Evolutionary conservation across 1,139 yeast species (phyloP), one percentile per base, ranked within the genome.

Genomic region (Geotrichum reessii): DNA sequence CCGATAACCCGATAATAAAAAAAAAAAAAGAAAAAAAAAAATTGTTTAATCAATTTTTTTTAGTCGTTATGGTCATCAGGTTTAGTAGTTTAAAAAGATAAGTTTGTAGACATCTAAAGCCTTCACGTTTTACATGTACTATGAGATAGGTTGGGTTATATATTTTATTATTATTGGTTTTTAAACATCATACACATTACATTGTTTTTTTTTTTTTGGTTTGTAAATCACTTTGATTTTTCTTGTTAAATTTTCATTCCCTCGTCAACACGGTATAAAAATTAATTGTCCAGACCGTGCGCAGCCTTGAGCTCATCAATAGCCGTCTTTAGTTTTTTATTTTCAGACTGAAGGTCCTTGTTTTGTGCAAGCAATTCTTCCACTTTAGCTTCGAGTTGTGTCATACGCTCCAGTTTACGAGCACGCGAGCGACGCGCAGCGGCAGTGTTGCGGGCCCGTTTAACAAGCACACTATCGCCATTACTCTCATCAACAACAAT

Each of bases 381-480:
- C 60, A 92, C 95, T 71, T 82, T 83, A 37, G 75, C 82, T 74
- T 92, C 97, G 71, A 92, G 78, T 71, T 89, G 95, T 60, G 75
- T 71, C 90, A 92, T 87, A 73, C 96, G 82, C 73, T 88, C 90
- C 83, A 88, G 84, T 76, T 92, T 90, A 73, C 96, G 84, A 46
- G 96, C 97, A 67, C 98, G 81, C 50, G 97, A 90, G 71, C 97
- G 82, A 74, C 98, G 85, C 21, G 97, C 98, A 62, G 98, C 97
- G 72, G 91, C 97, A 31, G 98, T 92, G 79, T 92, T 92, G 73
- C 92, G 84, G 49, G 97, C 97, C 69, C 98, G 84, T 74, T 92
- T 89, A 69, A 86, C 71, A 57, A 89, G 81, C 60, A 81, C 81
- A 24, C 86, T 83, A 73, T 91, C 97, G 58, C 74, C 76, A 44